Percentiles rank a stretch among this genome's conserved stretches.
phyloP scores from a whole-genome alignment of 331 rosid species.

The Arachis monticola region DNA sequence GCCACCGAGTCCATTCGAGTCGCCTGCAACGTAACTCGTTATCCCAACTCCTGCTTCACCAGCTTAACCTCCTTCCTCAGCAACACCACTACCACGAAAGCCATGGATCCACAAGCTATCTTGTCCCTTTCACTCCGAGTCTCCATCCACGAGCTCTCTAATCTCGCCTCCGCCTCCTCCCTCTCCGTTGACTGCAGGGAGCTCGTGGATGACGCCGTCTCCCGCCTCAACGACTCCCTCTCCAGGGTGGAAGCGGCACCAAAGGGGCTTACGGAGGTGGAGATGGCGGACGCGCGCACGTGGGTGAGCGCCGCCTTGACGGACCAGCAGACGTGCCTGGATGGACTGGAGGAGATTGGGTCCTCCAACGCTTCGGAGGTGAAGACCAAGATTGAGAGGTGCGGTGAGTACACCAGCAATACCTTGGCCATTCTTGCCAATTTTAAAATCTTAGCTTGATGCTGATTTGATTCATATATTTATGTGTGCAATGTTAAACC shows the following conservation, averaged over 20 bases:
- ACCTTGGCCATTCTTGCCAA: slow-evolving; percentile 69
- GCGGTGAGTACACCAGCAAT: slow-evolving; percentile 57
- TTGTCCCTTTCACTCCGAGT: slow-evolving; percentile 59
- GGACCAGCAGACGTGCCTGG: slow-evolving; percentile 66
- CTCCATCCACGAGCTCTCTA: slow-evolving; percentile 48
- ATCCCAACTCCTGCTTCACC: slow-evolving; percentile 67
- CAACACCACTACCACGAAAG: neutral
- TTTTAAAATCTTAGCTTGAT: slow-evolving; percentile 24
- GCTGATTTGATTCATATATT: neutral
- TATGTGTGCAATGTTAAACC: neutral
- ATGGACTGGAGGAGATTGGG: slow-evolving; percentile 68
- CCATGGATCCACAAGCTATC: slow-evolving; percentile 57
- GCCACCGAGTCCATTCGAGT: slow-evolving; percentile 46
- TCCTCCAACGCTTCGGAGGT: slow-evolving; percentile 42
- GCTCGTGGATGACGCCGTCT: slow-evolving; percentile 66
- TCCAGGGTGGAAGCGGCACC: slow-evolving; percentile 40
- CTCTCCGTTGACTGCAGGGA: slow-evolving; percentile 53
- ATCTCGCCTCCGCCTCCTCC: slow-evolving; percentile 28
- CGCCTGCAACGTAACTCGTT: slow-evolving; percentile 73
- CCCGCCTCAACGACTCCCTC: slow-evolving; percentile 63
- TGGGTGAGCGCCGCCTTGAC: slow-evolving; percentile 79
- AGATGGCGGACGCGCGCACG: slow-evolving; percentile 58
- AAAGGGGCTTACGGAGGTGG: slow-evolving; percentile 45
- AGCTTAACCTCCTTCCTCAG: slow-evolving; percentile 43
- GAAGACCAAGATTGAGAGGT: slow-evolving; percentile 53